Percentiles rank a stretch among this genome's conserved stretches.
These are phyloP conservation scores for Sarocladiaceae sp. DNA, from an alignment of 2,329 filamentous ascomycete genomes.

Conservation along the genomic window DNA sequence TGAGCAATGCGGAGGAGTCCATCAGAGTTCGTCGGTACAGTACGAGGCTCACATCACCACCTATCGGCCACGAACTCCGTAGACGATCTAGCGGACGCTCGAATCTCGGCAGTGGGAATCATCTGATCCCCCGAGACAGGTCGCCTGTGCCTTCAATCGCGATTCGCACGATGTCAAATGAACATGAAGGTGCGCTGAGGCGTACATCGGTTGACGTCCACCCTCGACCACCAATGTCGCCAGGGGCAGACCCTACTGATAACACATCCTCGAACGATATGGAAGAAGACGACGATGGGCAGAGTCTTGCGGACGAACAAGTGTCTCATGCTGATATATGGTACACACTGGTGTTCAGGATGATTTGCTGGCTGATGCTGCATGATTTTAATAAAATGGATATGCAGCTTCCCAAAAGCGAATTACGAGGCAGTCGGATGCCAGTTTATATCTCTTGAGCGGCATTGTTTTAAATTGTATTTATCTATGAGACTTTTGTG, in stretches of 20 bases:
- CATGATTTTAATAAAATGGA: conserved; percentile 55
- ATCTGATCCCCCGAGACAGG: not conserved
- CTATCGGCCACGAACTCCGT: conserved; percentile 17
- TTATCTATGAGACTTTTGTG: too few species aligned
- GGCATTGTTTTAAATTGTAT: too few species aligned
- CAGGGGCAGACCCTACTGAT: not conserved
- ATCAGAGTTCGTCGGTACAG: conserved; percentile 11
- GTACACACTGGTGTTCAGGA: conserved; percentile 51
- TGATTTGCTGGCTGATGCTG: conserved; percentile 55
- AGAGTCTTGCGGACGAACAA: conserved; percentile 17
- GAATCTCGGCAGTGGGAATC: conserved; percentile 8
- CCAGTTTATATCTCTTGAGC: conserved; percentile 47
- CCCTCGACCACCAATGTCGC: not conserved
- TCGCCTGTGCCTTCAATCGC: conserved; percentile 8
- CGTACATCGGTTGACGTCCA: conserved; percentile 3
- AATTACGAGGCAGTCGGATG: conserved; percentile 49
- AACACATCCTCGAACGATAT: conserved; percentile 2
- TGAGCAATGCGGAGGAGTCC: conserved; percentile 24
- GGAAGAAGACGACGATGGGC: conserved; percentile 9
- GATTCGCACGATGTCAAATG: not conserved
- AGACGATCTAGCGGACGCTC: conserved; percentile 18
- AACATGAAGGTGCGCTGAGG: not conserved
- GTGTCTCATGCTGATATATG: conserved; percentile 41
- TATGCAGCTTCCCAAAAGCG: conserved; percentile 47
- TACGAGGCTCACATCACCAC: conserved; percentile 20